These are phyloP conservation scores for Talaromyces sp. DNA, from an alignment of 2,329 filamentous ascomycete genomes.

Conservation along the genomic window DNA sequence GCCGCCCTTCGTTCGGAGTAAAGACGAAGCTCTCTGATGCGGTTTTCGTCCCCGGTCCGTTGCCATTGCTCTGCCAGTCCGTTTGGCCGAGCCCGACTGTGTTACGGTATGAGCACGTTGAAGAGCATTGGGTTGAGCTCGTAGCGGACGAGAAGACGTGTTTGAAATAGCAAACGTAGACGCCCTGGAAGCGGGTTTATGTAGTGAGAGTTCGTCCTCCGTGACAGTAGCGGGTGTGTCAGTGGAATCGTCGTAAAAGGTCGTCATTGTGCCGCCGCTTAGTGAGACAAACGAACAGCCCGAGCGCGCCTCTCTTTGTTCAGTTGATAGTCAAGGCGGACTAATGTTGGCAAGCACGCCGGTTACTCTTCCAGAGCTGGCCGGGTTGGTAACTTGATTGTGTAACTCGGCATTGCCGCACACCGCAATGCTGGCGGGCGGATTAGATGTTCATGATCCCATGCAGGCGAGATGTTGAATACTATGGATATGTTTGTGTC, in stretches of 20 bases:
- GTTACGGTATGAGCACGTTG: constrained; percentile 42
- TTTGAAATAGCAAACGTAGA: constrained; percentile 19
- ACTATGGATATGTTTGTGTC: not conserved
- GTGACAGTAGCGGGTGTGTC: not conserved
- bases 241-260: constrained; percentile 5
- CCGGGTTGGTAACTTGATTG: constrained; percentile 12
- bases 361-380: constrained; percentile 11
- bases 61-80: constrained; percentile 28
- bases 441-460: constrained; percentile 1
- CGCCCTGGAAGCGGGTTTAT: constrained; percentile 6
- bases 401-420: constrained; percentile 19
- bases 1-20: constrained; percentile 51
- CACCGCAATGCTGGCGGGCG: constrained; percentile 13
- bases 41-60: constrained; percentile 33
- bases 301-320: not conserved
- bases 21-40: constrained; percentile 31
- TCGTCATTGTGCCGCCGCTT: constrained; percentile 1
- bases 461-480: not conserved
- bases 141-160: constrained; percentile 22
- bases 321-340: not conserved
- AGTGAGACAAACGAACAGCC: not conserved
- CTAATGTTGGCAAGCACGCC: not conserved
- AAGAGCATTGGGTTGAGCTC: constrained; percentile 28
- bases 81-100: constrained; percentile 33
- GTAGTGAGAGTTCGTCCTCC: not conserved